These are phyloP conservation scores for Trichoderma koningiopsis DNA, from an alignment of 2,329 filamentous ascomycete species.

Conservation along the genomic window DNA sequence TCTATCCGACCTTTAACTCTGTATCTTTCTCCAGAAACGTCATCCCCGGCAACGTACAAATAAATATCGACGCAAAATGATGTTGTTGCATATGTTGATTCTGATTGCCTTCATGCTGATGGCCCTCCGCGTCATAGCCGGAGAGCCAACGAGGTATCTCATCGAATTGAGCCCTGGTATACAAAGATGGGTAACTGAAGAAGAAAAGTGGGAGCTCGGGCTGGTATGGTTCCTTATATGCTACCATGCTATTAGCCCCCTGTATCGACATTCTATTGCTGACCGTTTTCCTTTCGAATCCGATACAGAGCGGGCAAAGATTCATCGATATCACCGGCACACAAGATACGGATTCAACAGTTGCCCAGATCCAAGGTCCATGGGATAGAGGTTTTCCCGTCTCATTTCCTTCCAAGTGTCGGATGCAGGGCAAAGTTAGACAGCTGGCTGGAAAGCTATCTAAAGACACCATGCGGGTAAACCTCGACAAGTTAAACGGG, in stretches of 20 bases:
- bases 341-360: slow-evolving; percentile 56
- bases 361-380: slow-evolving; percentile 35
- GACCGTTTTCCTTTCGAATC: neutral
- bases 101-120: too few species aligned
- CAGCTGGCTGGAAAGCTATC: slow-evolving; percentile 69
- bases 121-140: slow-evolving; percentile 48
- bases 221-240: slow-evolving; percentile 58
- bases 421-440: slow-evolving; percentile 65
- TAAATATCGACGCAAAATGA: too few species aligned
- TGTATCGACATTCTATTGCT: neutral
- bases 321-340: slow-evolving; percentile 95
- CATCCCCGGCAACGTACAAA: too few species aligned
- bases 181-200: slow-evolving; percentile 85
- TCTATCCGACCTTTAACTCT: too few species aligned
- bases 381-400: slow-evolving; percentile 32
- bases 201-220: slow-evolving; percentile 90
- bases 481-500: slow-evolving; percentile 75
- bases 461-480: slow-evolving; percentile 73
- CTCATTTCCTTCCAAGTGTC: slow-evolving; percentile 68
- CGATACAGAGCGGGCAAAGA: slow-evolving; percentile 70
- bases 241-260: too few species aligned
- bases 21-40: too few species aligned
- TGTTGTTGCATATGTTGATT: too few species aligned
- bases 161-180: slow-evolving; percentile 85
- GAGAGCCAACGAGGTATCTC: slow-evolving; percentile 57